phyloP scores from a whole-genome alignment of 495 filamentous ascomycete species.

The Annulohypoxylon bovei region DNA sequence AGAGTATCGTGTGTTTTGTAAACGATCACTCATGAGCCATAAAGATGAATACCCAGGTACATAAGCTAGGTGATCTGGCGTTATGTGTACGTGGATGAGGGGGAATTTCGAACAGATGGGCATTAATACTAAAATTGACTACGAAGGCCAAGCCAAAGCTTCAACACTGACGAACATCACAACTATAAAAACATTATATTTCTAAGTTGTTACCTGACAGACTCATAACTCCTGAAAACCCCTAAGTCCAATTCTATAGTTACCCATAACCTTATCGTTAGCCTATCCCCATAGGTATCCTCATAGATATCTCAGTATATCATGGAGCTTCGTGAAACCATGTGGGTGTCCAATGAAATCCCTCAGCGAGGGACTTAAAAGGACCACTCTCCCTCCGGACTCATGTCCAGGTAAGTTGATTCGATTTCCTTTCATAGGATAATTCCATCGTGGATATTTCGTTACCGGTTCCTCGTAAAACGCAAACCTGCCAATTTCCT shows the following conservation, averaged over 20 bases:
- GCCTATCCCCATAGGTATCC: not conserved
- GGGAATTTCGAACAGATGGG: not conserved
- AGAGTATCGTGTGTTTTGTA: constrained; percentile 20
- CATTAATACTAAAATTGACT: not conserved
- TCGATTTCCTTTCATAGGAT: constrained; percentile 1
- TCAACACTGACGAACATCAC: not conserved
- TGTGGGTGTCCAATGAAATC: constrained; percentile 3
- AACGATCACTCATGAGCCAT: not conserved
- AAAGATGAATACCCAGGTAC: not conserved
- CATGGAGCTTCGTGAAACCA: not conserved
- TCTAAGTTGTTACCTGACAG: constrained; percentile 7
- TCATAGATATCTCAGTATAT: constrained; percentile 14
- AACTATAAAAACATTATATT: constrained; percentile 14
- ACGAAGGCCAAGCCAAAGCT: not conserved
- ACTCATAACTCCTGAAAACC: constrained; percentile 4
- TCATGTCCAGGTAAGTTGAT: not conserved
- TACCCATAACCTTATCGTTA: not conserved
- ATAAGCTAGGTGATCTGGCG: not conserved
- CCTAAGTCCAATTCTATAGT: constrained; percentile 9
- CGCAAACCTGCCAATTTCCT: not conserved
- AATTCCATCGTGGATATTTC: constrained; percentile 3
- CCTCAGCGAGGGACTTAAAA: constrained; percentile 3
- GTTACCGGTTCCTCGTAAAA: not conserved
- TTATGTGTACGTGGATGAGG: not conserved
- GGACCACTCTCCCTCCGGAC: not conserved